Percentiles rank a stretch among this genome's conserved stretches.
Evolutionary conservation across 768 basidiomycete species (phyloP).

Genomic region (Russula sp.): DNA sequence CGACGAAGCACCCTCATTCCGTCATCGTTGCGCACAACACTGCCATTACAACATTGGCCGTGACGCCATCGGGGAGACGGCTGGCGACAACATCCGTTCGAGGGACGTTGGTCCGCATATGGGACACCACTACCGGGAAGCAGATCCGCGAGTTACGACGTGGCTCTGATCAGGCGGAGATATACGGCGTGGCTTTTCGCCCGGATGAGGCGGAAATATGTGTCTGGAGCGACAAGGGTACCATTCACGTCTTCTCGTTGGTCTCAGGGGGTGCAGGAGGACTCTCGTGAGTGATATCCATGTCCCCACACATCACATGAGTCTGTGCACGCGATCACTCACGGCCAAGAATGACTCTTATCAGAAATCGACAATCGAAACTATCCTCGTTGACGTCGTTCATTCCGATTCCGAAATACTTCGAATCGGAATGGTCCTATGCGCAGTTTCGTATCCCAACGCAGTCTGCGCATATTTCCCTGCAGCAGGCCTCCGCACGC

Average conservation of each 20-base stretch:
- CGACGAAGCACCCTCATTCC: conserved; percentile 59
- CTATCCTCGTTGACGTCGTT: conserved; percentile 75
- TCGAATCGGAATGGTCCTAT: conserved; percentile 95
- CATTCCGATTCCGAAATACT: conserved; percentile 81
- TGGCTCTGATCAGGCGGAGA: conserved; percentile 84
- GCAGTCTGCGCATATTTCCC: conserved; percentile 73
- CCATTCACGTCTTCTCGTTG: conserved; percentile 82
- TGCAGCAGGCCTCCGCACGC: conserved; percentile 53
- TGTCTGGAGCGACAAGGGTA: conserved; percentile 95
- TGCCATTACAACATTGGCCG: conserved; percentile 68
- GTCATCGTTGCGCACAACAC: conserved; percentile 82
- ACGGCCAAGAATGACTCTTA: neutral
- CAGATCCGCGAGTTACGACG: conserved; percentile 74
- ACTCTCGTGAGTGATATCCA: conserved; percentile 45
- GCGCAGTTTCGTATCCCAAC: conserved; percentile 86
- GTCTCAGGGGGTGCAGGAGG: conserved; percentile 47
- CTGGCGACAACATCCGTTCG: conserved; percentile 78
- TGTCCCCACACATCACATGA: neutral
- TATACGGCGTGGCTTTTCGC: conserved; percentile 84
- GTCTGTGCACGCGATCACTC: neutral
- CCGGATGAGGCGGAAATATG: conserved; percentile 81
- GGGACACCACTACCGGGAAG: conserved; percentile 69
- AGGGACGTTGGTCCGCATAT: conserved; percentile 83
- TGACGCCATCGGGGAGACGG: conserved; percentile 68
- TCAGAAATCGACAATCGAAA: conserved; percentile 77